Conservation (phyloP, 176 grass and related monocot species). For the Bolboschoenus planiculmis region DNA sequence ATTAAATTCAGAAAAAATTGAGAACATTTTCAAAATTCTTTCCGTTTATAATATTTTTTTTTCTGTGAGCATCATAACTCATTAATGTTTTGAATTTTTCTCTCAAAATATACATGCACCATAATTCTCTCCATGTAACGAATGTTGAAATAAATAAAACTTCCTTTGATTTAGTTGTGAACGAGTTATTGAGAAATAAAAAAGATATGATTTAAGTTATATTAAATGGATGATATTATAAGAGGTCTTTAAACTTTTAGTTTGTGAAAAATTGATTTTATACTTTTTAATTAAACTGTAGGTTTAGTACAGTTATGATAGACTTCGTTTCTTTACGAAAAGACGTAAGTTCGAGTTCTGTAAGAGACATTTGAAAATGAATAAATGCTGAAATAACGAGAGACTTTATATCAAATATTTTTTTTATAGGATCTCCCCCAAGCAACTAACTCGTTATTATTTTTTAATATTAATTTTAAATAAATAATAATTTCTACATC, state of each 20-base stretch:
- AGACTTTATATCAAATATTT: too few species aligned
- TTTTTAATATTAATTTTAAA: too few species aligned
- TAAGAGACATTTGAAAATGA: too few species aligned
- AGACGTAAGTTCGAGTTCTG: too few species aligned
- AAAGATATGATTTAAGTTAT: neutral
- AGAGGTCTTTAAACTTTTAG: neutral
- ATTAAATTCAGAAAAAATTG: neutral
- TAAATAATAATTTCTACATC: too few species aligned
- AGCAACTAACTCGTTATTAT: too few species aligned
- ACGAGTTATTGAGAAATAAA: neutral
- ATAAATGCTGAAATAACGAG: too few species aligned
- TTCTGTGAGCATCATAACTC: neutral
- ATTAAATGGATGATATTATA: neutral
- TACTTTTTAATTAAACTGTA: too few species aligned
- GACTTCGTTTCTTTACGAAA: too few species aligned
- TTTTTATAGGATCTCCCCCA: too few species aligned
- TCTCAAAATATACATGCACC: neutral
- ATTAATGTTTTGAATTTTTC: neutral
- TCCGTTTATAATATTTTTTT: neutral
- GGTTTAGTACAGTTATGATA: too few species aligned
- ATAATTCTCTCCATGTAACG: neutral
- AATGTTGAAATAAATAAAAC: neutral
- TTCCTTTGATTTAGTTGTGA: neutral
- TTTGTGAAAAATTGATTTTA: too few species aligned
- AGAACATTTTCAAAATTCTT: neutral